Base-by-base conservation (phyloP, 768 basidiomycete species). In the Leccinum disarticulatum region DNA sequence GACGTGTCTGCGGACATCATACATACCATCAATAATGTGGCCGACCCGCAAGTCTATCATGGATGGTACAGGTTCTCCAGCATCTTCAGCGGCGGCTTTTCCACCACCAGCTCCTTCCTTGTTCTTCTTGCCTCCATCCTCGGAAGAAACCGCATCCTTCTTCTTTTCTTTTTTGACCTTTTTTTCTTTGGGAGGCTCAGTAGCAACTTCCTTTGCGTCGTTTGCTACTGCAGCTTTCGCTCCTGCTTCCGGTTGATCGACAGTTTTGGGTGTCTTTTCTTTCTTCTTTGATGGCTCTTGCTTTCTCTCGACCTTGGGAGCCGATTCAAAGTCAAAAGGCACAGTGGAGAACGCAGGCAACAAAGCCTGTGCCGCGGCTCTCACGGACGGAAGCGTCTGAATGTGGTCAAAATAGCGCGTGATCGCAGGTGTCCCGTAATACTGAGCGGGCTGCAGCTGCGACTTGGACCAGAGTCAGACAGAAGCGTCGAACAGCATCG, bases 21-120 rank as follows among this genome's bases (percentile, higher is more conserved):
- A 95, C 94, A 70, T 66, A 96, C 95, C 86, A 70, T 97, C 91
- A 17, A 98, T 77, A 63, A 98, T 96, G 65, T 86, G 88, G 3
- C 97, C 96, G 3, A 99, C 93, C 50, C 96, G 84, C 61, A 99
- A 81, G 67, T 99, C 97, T 68, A 99, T 90, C 95, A 98, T 98
- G 48, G 93, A 94, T 14, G 97, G 97, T 17, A 87, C 79, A 35
- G 95, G 94, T 63, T 88, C 88, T n/a, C 88, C 85, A 3, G 81
- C 81, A 64, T 93, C 94, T 59, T 83, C 85, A 35, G 74, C 72
- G 60, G 70, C 70, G 3, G 76, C 77, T 25, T 73, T 74, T 25
- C 67, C 63, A 59, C 72, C 61, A 58, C 64, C 63, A 25, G 68
- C 64, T 27, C 74, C 75, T 31, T 68, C 75, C 49, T 81, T 80